Percentiles rank a stretch among this genome's conserved stretches.
Evolutionary conservation across 805 yeast species (phyloP).

Genomic region (Suhomyces xylopsoci): DNA sequence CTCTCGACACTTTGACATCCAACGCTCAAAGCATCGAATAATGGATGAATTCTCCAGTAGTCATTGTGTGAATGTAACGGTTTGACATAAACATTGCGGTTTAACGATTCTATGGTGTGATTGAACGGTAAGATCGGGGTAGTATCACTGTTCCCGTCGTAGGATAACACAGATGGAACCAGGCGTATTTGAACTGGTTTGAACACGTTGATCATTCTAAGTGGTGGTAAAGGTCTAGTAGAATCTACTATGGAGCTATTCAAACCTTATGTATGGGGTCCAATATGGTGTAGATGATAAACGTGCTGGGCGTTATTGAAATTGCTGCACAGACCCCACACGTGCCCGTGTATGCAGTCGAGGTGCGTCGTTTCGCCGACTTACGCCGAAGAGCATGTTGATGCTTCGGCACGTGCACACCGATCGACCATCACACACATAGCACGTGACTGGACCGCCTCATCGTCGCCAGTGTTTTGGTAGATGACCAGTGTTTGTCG

Average conservation of each 20-base stretch:
- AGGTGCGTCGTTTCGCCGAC: background rate
- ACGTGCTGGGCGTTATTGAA: background rate
- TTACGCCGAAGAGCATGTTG: background rate
- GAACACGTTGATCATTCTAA: constrained; percentile 2
- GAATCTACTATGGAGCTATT: background rate
- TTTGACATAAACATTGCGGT: constrained; percentile 37
- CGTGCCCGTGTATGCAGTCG: background rate
- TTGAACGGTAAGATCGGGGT: constrained; percentile 21
- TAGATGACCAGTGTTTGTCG: background rate
- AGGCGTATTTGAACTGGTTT: background rate
- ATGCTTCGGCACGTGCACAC: background rate
- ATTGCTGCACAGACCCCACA: background rate
- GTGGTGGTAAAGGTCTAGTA: background rate
- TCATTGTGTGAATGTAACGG: constrained; percentile 68
- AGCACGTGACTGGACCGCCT: background rate
- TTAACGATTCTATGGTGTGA: constrained; percentile 24
- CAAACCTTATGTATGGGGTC: background rate
- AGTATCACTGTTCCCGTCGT: constrained; percentile 6
- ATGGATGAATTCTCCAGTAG: constrained; percentile 59
- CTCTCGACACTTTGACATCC: constrained; percentile 64
- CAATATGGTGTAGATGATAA: background rate
- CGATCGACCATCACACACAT: background rate
- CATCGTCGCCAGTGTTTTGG: background rate
- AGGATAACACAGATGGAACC: background rate
- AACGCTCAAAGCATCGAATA: constrained; percentile 52